A percentile compares a stretch with the other conserved stretches of the same genome.
phyloP scores from a whole-genome alignment of 148 eudicot species.

The Heliosperma pusillum region DNA sequence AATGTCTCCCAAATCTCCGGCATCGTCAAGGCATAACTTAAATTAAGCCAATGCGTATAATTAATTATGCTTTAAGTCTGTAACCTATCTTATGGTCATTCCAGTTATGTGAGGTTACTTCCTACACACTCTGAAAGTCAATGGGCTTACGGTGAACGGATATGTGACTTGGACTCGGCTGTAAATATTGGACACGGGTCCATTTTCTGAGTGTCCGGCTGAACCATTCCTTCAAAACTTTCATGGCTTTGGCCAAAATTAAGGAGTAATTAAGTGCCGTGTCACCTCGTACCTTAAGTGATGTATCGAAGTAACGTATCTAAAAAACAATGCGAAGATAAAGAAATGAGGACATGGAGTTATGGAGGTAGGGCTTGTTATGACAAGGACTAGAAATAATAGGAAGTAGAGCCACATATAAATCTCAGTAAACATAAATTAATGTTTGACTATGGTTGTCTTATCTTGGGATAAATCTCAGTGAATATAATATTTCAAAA shows the following conservation, averaged over 20 bases:
- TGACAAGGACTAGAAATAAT: background rate
- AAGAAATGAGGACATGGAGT: conserved; percentile 4
- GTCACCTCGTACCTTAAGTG: background rate
- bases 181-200: background rate
- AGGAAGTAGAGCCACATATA: background rate
- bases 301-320: background rate
- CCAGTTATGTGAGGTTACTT: conserved; percentile 10
- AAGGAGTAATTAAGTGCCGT: background rate
- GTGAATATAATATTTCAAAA: background rate
- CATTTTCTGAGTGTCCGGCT: background rate
- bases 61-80: conserved; percentile 7
- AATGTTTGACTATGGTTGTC: conserved; percentile 25
- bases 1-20: conserved; percentile 24
- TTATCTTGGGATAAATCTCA: conserved; percentile 23
- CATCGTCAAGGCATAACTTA: conserved; percentile 15
- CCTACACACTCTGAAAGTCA: conserved; percentile 10
- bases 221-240: no score
- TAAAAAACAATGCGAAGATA: conserved; percentile 8
- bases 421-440: conserved; percentile 23
- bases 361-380: conserved; percentile 10
- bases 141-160: background rate
- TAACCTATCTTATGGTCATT: conserved; percentile 13
- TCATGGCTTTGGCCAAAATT: no score
- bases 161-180: background rate
- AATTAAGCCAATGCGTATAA: background rate